phyloP scores from a whole-genome alignment of 2,329 filamentous ascomycete species.

The Apiospora phragmitis region DNA sequence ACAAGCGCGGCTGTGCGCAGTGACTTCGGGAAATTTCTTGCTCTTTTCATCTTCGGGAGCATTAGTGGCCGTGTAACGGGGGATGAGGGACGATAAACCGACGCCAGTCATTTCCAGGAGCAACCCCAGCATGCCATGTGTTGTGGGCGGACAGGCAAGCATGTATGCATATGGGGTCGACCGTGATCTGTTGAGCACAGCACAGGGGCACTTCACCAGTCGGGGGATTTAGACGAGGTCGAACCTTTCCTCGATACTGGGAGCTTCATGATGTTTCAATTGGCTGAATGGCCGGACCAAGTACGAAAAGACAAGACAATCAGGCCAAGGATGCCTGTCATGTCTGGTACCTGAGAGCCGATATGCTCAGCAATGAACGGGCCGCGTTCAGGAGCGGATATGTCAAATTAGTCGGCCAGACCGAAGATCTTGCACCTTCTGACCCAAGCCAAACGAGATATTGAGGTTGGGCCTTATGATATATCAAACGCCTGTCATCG shows the following conservation, averaged over 20 bases:
- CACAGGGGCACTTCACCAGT: neutral
- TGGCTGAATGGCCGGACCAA: neutral
- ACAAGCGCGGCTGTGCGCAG: conserved; percentile 35
- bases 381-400: neutral
- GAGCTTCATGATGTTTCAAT: neutral
- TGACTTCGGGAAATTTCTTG: conserved; percentile 36
- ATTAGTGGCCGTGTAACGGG: conserved; percentile 29
- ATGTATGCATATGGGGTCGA: neutral
- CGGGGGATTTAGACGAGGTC: neutral
- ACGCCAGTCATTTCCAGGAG: neutral
- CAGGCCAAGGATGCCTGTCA: neutral
- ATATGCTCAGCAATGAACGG: neutral
- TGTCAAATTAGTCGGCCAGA: conserved; percentile 2
- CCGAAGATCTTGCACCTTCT: neutral
- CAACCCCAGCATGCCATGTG: conserved; percentile 30
- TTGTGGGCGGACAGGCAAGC: conserved; percentile 27
- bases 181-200: neutral
- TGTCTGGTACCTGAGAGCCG: neutral
- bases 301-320: neutral
- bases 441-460: neutral
- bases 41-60: conserved; percentile 31
- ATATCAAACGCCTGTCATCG: neutral
- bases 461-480: neutral
- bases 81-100: conserved; percentile 29
- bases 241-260: neutral